These are phyloP conservation scores for Plicaturopsis crispa DNA, from an alignment of 768 basidiomycete genomes.

Conservation along the genomic window DNA sequence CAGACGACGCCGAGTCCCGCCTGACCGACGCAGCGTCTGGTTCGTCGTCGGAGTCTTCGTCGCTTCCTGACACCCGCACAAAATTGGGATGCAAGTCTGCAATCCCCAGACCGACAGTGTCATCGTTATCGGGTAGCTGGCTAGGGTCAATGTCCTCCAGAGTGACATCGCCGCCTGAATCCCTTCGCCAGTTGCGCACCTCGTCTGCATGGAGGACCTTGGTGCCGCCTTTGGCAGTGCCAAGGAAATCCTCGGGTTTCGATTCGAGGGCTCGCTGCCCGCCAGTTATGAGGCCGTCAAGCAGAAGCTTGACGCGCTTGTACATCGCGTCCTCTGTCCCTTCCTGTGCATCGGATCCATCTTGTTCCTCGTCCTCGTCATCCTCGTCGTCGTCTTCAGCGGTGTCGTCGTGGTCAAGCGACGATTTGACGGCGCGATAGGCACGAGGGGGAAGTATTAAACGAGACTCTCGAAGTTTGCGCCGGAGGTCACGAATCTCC, in stretches of 20 bases:
- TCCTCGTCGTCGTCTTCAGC: constrained; percentile 28
- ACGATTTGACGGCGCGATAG: constrained; percentile 48
- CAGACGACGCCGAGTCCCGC: constrained; percentile 9
- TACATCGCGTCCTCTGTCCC: constrained; percentile 40
- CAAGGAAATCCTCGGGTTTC: constrained; percentile 41
- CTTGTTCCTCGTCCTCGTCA: constrained; percentile 24
- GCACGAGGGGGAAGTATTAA: constrained; percentile 66
- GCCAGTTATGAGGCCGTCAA: constrained; percentile 54
- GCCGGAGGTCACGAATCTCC: constrained; percentile 79
- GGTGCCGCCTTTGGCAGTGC: constrained; percentile 35
- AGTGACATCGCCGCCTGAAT: constrained; percentile 17
- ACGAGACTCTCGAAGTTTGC: constrained; percentile 76
- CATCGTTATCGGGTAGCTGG: too few relatives aligned
- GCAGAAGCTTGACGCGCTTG: constrained; percentile 50
- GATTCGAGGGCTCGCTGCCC: constrained; percentile 58
- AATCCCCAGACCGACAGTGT: too few relatives aligned
- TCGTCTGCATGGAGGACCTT: constrained; percentile 75
- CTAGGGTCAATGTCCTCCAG: too few relatives aligned
- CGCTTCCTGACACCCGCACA: constrained; percentile 11
- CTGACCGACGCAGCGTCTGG: constrained; percentile 16
- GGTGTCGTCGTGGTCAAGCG: constrained; percentile 34
- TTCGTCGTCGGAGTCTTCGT: constrained; percentile 17
- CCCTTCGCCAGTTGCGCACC: constrained; percentile 48
- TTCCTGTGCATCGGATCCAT: constrained; percentile 33
- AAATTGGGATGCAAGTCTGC: too few relatives aligned